Base-by-base conservation (phyloP, 2,329 filamentous ascomycete genomes). In the Zymoseptoria brevis region DNA sequence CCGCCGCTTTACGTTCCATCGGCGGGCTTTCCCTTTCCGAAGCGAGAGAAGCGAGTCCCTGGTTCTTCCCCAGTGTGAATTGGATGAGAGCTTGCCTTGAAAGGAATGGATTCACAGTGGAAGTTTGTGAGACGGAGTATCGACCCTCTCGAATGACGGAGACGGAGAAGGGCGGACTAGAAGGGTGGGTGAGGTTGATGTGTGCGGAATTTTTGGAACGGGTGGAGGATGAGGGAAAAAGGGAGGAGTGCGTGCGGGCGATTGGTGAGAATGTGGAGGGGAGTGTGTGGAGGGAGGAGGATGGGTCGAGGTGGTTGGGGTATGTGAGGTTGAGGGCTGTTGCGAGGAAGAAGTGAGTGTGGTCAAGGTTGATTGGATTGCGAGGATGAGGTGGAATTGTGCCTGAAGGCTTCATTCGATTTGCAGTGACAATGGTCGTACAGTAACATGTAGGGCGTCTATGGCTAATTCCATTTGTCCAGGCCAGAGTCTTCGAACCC, bases 61-160 rank as follows among this genome's bases (percentile, higher is more conserved):
- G 87, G 87, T 89, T 87, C 72, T 90, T 89, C 70, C 85, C 87
- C 0, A 84, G 86, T 62, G 83, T 85, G 67, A 70, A 64, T 0
- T 87, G 84, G 84, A 80, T 83, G 70, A 65, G 65, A 49, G 57
- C 61, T 16, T 68, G 70, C 3, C 64, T 81, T 35, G 67, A 73
- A 54, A 60, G 69, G 2, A 66, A 71, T 2, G 78, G 77, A 0
- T 80, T 81, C 54, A 66, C 68, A 26, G 76, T 80, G 61, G 69
- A 75, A 21, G 71, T 74, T 54, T 76, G 77, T 6, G 86, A 90
- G 35, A 71, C 78, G 19, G 85, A 87, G 74, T 88, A 85, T 75
- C 73, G 87, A 55, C 84, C 85, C 24, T 89, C 86, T 24, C 76
- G 70, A 60, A 62, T 79, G 48, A 79, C 74, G 21, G 76, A 60